Conservation (phyloP, 2,329 filamentous ascomycete species). For the Thielaviopsis cerberus region DNA sequence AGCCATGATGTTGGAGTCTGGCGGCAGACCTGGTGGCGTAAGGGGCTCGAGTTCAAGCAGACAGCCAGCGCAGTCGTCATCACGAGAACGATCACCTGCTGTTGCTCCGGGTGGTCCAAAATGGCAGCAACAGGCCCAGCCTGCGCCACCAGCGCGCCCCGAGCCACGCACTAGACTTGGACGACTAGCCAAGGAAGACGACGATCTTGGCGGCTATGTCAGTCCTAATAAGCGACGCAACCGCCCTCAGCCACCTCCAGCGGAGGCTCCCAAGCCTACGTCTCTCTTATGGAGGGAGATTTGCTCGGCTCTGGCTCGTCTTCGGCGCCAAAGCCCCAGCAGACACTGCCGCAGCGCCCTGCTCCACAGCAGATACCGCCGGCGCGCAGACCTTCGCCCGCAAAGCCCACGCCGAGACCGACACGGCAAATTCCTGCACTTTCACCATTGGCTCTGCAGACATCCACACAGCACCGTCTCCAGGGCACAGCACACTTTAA, state of each 20-base stretch:
- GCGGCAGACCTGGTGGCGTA: constrained; percentile 29
- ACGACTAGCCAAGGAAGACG: constrained; percentile 57
- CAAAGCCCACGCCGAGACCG: constrained; percentile 26
- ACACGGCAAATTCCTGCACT: constrained; percentile 46
- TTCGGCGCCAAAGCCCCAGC: constrained; percentile 18
- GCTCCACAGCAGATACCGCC: constrained; percentile 19
- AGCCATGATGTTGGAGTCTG: constrained; percentile 61
- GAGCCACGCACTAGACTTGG: constrained; percentile 36
- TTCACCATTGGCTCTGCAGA: constrained; percentile 49
- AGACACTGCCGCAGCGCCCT: constrained; percentile 21
- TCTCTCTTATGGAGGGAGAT: constrained; percentile 36
- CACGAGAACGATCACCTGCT: constrained; percentile 26
- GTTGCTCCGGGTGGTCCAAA: constrained; percentile 19
- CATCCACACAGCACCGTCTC: constrained; percentile 59
- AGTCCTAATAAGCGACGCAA: constrained; percentile 71
- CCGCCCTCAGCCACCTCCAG: constrained; percentile 31
- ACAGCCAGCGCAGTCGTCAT: background rate
- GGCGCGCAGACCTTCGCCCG: constrained; percentile 15
- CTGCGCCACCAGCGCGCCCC: constrained; percentile 19
- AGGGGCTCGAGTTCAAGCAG: constrained; percentile 1
- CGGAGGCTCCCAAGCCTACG: constrained; percentile 20
- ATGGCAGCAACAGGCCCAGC: constrained; percentile 35
- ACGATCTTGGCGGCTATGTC: constrained; percentile 67
- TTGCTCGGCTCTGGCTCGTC: constrained; percentile 34
- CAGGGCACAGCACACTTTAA: constrained; percentile 83